Evolutionary conservation across 2,329 filamentous ascomycete species (phyloP).

Genomic region (Bipolaris cookei): DNA sequence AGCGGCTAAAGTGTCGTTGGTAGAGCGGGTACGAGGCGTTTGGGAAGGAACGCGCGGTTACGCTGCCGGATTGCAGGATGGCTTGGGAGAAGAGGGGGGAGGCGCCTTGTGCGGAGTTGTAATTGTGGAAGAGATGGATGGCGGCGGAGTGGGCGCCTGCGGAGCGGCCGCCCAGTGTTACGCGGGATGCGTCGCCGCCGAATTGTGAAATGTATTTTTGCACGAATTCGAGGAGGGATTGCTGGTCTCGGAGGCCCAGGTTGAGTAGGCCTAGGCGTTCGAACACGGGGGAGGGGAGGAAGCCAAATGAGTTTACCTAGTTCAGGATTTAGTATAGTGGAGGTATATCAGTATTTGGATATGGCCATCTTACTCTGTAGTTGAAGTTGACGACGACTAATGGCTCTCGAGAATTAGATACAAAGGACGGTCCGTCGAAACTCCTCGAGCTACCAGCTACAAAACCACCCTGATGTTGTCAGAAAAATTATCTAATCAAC

Average conservation of each 20-base stretch:
- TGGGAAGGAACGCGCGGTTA: constrained; percentile 38
- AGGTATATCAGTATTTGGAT: too few relatives aligned
- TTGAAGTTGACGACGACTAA: constrained; percentile 39
- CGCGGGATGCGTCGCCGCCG: constrained; percentile 47
- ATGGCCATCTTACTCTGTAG: constrained; percentile 25
- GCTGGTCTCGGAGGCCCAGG: constrained; percentile 35
- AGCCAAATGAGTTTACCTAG: constrained; percentile 30
- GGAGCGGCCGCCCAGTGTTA: constrained; percentile 49
- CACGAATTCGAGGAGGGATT: constrained; percentile 43
- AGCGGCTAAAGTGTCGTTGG: constrained; percentile 32
- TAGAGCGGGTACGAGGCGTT: constrained; percentile 38
- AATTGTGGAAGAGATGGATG: constrained; percentile 41
- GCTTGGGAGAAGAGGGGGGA: constrained; percentile 37
- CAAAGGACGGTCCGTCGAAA: constrained; percentile 38
- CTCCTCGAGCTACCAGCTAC: constrained; percentile 31
- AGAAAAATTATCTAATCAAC: neutral
- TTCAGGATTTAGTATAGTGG: neutral
- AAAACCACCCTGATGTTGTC: constrained; percentile 21
- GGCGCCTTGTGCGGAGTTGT: constrained; percentile 29
- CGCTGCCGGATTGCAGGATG: constrained; percentile 36
- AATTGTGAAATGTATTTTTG: constrained; percentile 49
- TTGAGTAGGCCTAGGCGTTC: constrained; percentile 37
- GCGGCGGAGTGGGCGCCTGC: constrained; percentile 43
- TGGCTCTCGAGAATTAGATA: constrained; percentile 30
- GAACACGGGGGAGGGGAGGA: constrained; percentile 33